phyloP scores from a whole-genome alignment of 2,329 filamentous ascomycete genomes.

The Lomentospora prolificans region DNA sequence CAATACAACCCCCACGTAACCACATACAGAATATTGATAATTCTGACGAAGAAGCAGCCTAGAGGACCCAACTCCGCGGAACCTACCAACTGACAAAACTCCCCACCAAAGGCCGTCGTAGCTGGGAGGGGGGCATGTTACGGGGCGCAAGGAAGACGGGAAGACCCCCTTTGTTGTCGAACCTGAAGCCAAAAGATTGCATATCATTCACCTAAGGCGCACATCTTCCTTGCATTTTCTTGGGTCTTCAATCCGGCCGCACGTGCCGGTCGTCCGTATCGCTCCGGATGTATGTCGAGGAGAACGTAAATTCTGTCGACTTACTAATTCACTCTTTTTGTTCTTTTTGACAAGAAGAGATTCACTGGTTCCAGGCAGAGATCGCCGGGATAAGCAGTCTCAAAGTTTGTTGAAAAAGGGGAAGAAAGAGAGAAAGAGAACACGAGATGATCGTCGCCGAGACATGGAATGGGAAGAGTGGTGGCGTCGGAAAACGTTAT shows the following conservation, averaged over 20 bases:
- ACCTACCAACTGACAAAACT: conserved; percentile 8
- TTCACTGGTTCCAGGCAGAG: background rate
- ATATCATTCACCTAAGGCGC: background rate
- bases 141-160: no score
- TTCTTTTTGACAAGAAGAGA: no score
- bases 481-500: background rate
- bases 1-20: background rate
- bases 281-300: no score
- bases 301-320: no score
- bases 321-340: no score
- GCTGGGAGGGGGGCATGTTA: background rate
- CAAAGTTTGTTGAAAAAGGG: background rate
- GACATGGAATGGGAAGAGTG: background rate
- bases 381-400: background rate
- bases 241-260: background rate
- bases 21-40: background rate
- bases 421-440: background rate
- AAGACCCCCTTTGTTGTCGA: background rate
- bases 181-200: background rate
- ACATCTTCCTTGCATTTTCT: no score
- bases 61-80: background rate
- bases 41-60: background rate
- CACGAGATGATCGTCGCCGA: background rate
- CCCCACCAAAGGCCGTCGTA: background rate
- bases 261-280: no score